Conservation (phyloP, 192 early-diverging fungal genomes). For the Jimgerdemannia flammicorona region DNA sequence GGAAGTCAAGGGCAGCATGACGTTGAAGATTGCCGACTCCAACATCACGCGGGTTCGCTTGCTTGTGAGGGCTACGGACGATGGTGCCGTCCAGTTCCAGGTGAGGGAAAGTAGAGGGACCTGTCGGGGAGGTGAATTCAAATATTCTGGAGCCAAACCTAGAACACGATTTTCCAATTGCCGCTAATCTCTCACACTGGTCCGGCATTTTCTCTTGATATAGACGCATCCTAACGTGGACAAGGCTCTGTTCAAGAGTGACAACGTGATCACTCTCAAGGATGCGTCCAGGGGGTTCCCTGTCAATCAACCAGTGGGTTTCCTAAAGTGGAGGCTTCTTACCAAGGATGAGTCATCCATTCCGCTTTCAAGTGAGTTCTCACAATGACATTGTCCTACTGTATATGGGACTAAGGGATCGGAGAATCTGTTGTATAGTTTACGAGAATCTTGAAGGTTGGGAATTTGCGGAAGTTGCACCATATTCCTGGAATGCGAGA, state of each 20-base stretch:
- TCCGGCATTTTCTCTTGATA: neutral
- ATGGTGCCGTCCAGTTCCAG: conserved; percentile 79
- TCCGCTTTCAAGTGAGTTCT: conserved; percentile 71
- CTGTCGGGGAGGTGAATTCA: too few relatives aligned
- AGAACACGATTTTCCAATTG: neutral
- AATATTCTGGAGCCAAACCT: too few relatives aligned
- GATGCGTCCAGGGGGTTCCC: conserved; percentile 86
- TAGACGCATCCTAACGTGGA: conserved; percentile 98
- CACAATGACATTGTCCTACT: neutral
- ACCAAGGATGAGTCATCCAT: conserved; percentile 79
- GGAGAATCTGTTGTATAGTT: neutral
- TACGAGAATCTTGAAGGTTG: conserved; percentile 1
- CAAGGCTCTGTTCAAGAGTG: conserved; percentile 76
- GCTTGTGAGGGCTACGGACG: conserved; percentile 51
- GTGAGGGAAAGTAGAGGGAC: too few relatives aligned
- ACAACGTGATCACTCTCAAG: conserved; percentile 71
- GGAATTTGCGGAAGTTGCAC: too few relatives aligned
- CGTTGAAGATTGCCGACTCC: conserved; percentile 74
- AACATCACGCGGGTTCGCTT: conserved; percentile 59
- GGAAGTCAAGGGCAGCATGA: conserved; percentile 93
- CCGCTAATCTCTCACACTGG: too few relatives aligned
- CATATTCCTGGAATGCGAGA: too few relatives aligned
- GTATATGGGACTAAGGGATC: neutral
- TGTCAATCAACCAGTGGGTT: conserved; percentile 71
- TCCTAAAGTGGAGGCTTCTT: conserved; percentile 87